Evolutionary conservation across 1,284 basidiomycete species (phyloP).

Genomic region (Trichosporon sp.): DNA sequence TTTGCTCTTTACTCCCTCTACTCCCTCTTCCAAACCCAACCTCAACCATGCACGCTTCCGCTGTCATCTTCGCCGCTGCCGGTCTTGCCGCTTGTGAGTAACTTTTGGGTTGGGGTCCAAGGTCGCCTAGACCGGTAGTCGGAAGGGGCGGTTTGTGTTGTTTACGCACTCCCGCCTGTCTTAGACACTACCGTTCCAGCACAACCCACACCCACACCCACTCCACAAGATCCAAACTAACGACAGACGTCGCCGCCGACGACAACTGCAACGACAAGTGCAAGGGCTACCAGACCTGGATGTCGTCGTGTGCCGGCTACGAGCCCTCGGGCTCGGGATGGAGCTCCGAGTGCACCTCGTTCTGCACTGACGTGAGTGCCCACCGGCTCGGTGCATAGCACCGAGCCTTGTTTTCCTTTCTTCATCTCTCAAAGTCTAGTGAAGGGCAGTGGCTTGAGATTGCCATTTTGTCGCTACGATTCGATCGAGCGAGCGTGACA

Average conservation of each 20-base stretch:
- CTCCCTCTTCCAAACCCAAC: not conserved
- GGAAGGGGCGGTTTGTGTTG: not conserved
- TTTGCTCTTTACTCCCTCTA: not conserved
- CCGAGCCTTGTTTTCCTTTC: not conserved
- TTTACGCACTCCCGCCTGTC: not conserved
- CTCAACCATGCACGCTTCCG: slow-evolving; percentile 6
- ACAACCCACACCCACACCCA: too few relatives aligned
- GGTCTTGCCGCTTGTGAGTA: slow-evolving; percentile 12
- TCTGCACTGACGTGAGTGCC: slow-evolving; percentile 24
- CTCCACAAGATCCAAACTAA: not conserved
- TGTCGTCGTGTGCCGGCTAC: slow-evolving; percentile 22
- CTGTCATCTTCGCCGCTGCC: slow-evolving; percentile 12
- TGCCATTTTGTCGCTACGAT: too few relatives aligned
- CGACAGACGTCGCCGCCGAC: slow-evolving; percentile 10
- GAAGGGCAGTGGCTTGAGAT: too few relatives aligned
- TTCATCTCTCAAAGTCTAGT: not conserved
- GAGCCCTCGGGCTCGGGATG: slow-evolving; percentile 21
- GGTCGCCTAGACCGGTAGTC: not conserved
- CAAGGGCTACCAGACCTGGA: slow-evolving; percentile 22
- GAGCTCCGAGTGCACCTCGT: slow-evolving; percentile 20
- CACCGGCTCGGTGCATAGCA: not conserved
- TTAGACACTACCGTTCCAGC: not conserved
- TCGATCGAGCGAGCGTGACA: not conserved
- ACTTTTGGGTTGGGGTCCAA: not conserved
- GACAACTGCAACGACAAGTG: slow-evolving; percentile 25